Evolutionary conservation across 2,329 filamentous ascomycete genomes (phyloP).

Genomic region (Rachicladosporium sp.): DNA sequence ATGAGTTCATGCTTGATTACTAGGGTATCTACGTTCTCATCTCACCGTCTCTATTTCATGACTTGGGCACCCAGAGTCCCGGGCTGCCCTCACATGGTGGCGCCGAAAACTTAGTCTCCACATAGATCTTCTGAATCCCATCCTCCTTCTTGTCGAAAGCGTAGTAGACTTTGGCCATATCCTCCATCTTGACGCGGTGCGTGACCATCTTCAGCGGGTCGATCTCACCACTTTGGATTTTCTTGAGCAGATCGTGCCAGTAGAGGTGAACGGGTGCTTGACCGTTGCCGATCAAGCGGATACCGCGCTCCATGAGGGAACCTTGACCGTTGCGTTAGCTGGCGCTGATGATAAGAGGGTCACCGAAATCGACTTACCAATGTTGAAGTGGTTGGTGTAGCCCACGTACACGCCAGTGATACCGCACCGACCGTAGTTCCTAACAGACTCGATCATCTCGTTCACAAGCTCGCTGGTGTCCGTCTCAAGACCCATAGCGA

Average conservation of each 20-base stretch:
- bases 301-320: constrained; percentile 73
- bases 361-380: constrained; percentile 36
- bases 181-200: constrained; percentile 51
- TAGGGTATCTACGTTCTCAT: too few relatives aligned
- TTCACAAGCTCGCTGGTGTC: constrained; percentile 73
- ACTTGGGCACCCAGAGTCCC: background rate
- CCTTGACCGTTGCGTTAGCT: constrained; percentile 28
- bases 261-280: constrained; percentile 70
- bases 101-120: constrained; percentile 46
- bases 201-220: constrained; percentile 71
- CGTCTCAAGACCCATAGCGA: constrained; percentile 58
- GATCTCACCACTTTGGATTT: constrained; percentile 55
- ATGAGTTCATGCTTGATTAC: too few relatives aligned
- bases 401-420: constrained; percentile 61
- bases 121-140: constrained; percentile 69
- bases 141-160: constrained; percentile 60
- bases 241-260: constrained; percentile 63
- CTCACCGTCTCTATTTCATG: too few relatives aligned
- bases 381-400: constrained; percentile 68
- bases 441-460: constrained; percentile 64
- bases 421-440: constrained; percentile 60
- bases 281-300: constrained; percentile 60
- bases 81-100: constrained; percentile 40
- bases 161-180: constrained; percentile 40
- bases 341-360: background rate